Base-by-base conservation (phyloP, 1,284 basidiomycete genomes). In the Violaceomyces palustris region DNA sequence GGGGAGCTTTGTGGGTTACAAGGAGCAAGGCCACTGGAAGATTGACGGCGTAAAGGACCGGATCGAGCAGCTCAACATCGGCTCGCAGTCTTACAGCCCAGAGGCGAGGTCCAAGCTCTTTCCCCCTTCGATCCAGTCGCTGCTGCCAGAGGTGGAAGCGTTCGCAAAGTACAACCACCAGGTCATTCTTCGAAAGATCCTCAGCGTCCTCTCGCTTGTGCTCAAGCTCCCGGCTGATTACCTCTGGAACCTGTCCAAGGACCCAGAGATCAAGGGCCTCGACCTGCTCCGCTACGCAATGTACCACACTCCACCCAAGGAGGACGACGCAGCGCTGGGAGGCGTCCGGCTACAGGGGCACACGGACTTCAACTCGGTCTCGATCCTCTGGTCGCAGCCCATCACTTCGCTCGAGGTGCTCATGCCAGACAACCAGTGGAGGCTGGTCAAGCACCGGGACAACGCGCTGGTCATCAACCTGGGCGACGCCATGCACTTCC, bases 21-120 rank as follows among this genome's bases (percentile, higher is more conserved):
- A 77, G 50, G 73, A 75, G 40, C 73, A 73, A 45, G 76, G 75
- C 2, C 75, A 76, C 61, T 76, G 76, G 74, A 64, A 69, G 25
- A 50, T 71, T 22, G 50, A 70, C 30, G 74, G 72, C 3, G 56
- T 70, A 15, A 61, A 65, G 28, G 76, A 77, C 42, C 67, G 74
- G 1, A 76, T 77, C 41, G 74, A 74, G 44, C 75, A 76, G 45
- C 71, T 77, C 54, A 77, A 77, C 66, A 74, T 75, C 65, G 76
- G 75, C 28, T 61, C 61, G 3, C 59, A 65, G 26, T 52, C 66
- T 27, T 76, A 74, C 27, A 21, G 36, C 2, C 32, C 46, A 6
- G 67, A 61, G 22, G 34, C 55, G 9, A 35, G 49, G 12, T 12
- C 39, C 15, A 29, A 39, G 25, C 47, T 62, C 29, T 72, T 67